phyloP scores from a whole-genome alignment of 139 green algal species.

The Desmodesmus armatus region DNA sequence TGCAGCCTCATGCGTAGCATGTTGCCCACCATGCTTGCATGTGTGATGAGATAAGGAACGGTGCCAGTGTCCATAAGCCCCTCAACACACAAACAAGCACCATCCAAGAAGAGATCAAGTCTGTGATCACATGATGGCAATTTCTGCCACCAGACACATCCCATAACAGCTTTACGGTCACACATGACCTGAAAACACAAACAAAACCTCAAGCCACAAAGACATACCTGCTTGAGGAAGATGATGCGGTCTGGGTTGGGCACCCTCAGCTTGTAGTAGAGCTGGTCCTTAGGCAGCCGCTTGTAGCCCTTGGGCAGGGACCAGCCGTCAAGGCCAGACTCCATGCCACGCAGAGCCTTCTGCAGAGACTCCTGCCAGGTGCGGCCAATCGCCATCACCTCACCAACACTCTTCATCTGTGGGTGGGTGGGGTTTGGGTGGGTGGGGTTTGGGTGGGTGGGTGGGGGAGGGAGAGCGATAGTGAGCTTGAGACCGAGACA shows the following conservation, averaged over 20 bases:
- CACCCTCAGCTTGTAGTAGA: slow-evolving; percentile 91
- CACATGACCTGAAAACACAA: too few species aligned
- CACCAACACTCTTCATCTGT: slow-evolving; percentile 96
- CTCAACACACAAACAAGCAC: too few species aligned
- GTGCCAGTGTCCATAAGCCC: too few species aligned
- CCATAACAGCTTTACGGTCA: too few species aligned
- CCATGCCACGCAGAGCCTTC: slow-evolving; percentile 95
- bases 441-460: too few species aligned
- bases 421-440: background rate
- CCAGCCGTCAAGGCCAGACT: slow-evolving; percentile 93
- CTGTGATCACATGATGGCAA: too few species aligned
- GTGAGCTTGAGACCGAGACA: background rate
- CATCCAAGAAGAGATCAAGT: too few species aligned
- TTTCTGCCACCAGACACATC: too few species aligned
- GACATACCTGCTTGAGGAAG: slow-evolving; percentile 39
- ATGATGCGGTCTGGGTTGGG: slow-evolving; percentile 85
- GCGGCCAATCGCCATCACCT: slow-evolving; percentile 98
- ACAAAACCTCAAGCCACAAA: too few species aligned
- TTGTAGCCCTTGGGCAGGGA: slow-evolving; percentile 85
- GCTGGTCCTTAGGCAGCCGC: slow-evolving; percentile 74
- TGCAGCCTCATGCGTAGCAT: background rate
- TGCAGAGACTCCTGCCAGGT: slow-evolving; percentile 97
- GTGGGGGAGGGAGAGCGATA: background rate
- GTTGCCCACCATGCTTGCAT: background rate
- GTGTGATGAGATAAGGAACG: too few species aligned